phyloP scores from a whole-genome alignment of 768 basidiomycete genomes.

The Lactarius tabidus region DNA sequence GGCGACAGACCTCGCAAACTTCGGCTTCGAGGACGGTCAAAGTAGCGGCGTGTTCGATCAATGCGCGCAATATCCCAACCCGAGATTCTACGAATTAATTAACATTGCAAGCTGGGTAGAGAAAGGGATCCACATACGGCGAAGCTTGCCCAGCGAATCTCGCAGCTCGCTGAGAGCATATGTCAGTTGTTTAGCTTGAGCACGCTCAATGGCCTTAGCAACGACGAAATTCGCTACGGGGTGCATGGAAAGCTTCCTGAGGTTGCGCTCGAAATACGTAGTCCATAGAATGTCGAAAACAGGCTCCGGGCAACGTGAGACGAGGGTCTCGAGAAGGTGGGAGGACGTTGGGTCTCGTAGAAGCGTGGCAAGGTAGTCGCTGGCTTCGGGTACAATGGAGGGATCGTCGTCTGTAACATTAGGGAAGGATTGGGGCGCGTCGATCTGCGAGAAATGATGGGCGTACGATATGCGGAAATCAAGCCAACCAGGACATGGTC shows the following conservation, averaged over 20 bases:
- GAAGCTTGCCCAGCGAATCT: constrained; percentile 54
- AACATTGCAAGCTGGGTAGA: constrained; percentile 1
- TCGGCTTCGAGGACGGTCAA: constrained; percentile 15
- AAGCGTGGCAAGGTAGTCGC: constrained; percentile 78
- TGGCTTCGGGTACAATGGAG: constrained; percentile 42
- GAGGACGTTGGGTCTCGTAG: constrained; percentile 86
- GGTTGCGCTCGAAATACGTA: constrained; percentile 70
- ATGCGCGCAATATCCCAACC: constrained; percentile 72
- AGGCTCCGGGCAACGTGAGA: constrained; percentile 53
- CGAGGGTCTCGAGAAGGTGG: constrained; percentile 81
- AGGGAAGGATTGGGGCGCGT: background rate
- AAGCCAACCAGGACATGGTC: constrained; percentile 76
- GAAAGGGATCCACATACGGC: constrained; percentile 50
- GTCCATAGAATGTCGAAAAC: constrained; percentile 71
- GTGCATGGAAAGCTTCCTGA: constrained; percentile 71
- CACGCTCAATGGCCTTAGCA: constrained; percentile 67
- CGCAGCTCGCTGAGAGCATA: constrained; percentile 57
- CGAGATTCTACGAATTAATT: constrained; percentile 54
- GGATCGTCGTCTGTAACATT: constrained; percentile 39
- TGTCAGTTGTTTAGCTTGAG: constrained; percentile 51
- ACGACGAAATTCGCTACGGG: constrained; percentile 95
- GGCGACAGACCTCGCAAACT: constrained; percentile 22
- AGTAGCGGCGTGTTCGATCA: constrained; percentile 60
- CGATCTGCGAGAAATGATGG: constrained; percentile 18
- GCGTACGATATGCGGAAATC: constrained; percentile 59